Evolutionary conservation across 768 basidiomycete genomes (phyloP).

Genomic region (Coprinopsis cinerea): DNA sequence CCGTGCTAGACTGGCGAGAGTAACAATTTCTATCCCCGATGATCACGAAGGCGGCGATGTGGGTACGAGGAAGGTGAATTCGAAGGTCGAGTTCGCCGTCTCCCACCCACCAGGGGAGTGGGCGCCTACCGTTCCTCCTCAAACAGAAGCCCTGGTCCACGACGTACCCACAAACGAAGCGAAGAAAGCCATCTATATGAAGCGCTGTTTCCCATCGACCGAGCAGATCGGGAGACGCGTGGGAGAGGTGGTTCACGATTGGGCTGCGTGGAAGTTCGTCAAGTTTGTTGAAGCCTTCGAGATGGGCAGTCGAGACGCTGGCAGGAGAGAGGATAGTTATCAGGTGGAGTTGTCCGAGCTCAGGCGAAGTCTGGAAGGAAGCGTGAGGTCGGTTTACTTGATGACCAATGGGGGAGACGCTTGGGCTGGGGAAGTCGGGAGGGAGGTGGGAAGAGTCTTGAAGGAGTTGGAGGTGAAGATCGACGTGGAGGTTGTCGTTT

Average conservation of each 20-base stretch:
- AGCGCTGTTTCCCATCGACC: conserved; percentile 49
- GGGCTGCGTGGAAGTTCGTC: conserved; percentile 7
- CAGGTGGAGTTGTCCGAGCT: conserved; percentile 2
- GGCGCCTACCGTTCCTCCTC: conserved; percentile 4
- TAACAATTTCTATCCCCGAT: no score
- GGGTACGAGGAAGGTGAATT: background rate
- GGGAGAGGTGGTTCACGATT: conserved; percentile 23
- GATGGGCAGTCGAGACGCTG: conserved; percentile 11
- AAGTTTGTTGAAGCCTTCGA: conserved; percentile 2
- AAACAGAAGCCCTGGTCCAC: background rate
- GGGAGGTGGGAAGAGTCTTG: conserved; percentile 23
- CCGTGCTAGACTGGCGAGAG: conserved; percentile 8
- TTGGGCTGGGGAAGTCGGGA: conserved; percentile 45
- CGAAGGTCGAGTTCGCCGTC: conserved; percentile 15
- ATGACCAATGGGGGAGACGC: conserved; percentile 55
- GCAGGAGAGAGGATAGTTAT: conserved; percentile 7
- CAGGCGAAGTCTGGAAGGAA: conserved; percentile 1
- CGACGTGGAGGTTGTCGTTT: background rate
- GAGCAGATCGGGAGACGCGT: conserved; percentile 43
- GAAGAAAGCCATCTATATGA: conserved; percentile 28
- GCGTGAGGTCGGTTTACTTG: conserved; percentile 46
- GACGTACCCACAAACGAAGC: conserved; percentile 17
- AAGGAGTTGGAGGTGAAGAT: background rate
- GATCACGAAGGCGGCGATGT: no score
- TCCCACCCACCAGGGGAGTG: conserved; percentile 10